Evolutionary conservation across 2,329 filamentous ascomycete genomes (phyloP), one percentile per base, ranked within the genome.

Genomic region (Calonectria fujianensis): DNA sequence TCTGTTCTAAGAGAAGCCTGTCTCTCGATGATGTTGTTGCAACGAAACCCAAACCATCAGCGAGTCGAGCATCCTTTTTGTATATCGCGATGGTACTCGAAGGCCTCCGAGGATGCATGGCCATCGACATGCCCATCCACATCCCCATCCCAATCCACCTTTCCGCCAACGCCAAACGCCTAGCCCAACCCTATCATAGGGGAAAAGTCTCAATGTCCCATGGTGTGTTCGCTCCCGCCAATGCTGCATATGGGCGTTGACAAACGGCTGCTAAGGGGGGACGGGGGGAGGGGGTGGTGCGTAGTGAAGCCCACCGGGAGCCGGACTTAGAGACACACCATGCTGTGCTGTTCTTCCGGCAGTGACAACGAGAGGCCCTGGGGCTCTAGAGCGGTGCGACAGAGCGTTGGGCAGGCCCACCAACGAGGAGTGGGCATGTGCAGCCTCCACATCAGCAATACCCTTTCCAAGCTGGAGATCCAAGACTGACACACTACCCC

Each of bases 41-140:
- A 63, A 69, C 45, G 61, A 70, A 70, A 20, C 27, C 39, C 67
- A 54, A 76, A 72, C 65, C 74, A 74, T 77, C 27, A 54, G 64
- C 61, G 78, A 77, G 61, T 74, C 61, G 65, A 70, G 74, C 76
- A 81, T 79, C 78, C 80, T 80, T 81, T 81, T 80, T 82, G 80
- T 82, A 82, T 80, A 82, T 81, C 78, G 75, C 76, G 71, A 81
- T 75, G 69, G 68, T 72, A 35, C 73, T 75, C 75, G 79, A 81
- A 81, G 79, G 80, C 80, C 80, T 81, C 80, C 80, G 75, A 74
- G 24, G 20, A 29, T 63, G 57, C 37, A 63, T 63, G 57, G 35
- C 16, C 57, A 63, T 63, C 27, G 35, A 41, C 35, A 74, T 71
- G 37, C 63, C 64, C 75, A 78, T 69, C 73, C 75, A 39, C 59